Conservation (phyloP, 768 basidiomycete genomes). For the Candolleomyces eurysporus region DNA sequence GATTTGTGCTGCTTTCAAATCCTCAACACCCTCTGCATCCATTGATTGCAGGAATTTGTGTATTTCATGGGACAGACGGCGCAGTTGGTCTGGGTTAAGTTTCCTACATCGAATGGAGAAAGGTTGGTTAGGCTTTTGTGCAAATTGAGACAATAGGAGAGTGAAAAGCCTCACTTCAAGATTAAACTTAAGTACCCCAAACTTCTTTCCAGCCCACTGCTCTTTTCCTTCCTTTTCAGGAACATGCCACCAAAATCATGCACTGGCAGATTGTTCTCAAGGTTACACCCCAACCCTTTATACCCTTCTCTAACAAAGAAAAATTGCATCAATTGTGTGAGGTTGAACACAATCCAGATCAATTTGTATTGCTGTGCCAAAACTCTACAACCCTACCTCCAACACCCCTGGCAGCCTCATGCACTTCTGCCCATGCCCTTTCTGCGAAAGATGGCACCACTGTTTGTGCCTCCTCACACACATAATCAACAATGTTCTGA, state of each 20-base stretch:
- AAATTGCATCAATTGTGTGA: slow-evolving; percentile 42
- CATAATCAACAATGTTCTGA: neutral
- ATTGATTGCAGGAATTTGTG: neutral
- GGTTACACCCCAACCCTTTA: slow-evolving; percentile 34
- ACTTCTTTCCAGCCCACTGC: slow-evolving; percentile 32
- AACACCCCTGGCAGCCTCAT: slow-evolving; percentile 26
- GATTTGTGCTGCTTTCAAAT: neutral
- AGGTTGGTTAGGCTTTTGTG: neutral
- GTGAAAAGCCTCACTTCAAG: slow-evolving; percentile 40
- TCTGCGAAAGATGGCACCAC: slow-evolving; percentile 49
- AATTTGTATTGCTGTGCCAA: slow-evolving; percentile 8
- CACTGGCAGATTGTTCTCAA: slow-evolving; percentile 13
- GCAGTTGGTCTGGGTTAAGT: slow-evolving; percentile 31
- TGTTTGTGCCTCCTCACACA: slow-evolving; percentile 36
- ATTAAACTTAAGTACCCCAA: slow-evolving; percentile 43
- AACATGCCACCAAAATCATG: slow-evolving; percentile 43
- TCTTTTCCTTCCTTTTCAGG: slow-evolving; percentile 27
- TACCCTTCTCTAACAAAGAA: slow-evolving; percentile 45
- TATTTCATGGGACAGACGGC: slow-evolving; percentile 12
- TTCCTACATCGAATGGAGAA: slow-evolving; percentile 27
- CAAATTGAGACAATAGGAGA: neutral
- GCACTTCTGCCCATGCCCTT: slow-evolving; percentile 57
- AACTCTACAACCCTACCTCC: slow-evolving; percentile 46
- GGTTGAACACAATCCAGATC: slow-evolving; percentile 46
- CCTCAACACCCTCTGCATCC: neutral